Conservation (phyloP, 345 rosid species). For the Triadica sebifera region DNA sequence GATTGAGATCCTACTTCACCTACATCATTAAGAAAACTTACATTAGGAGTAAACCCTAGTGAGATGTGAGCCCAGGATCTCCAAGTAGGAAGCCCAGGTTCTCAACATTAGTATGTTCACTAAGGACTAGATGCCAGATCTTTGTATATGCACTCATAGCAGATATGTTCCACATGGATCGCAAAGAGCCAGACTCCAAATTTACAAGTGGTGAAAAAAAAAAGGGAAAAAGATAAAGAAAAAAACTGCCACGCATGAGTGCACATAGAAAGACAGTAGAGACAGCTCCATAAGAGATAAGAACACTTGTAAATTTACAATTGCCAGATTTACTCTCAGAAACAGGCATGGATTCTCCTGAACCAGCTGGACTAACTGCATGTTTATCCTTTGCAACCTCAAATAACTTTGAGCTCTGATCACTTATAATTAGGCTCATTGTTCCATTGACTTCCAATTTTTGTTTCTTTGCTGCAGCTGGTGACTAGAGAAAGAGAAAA, state of each 20-base stretch:
- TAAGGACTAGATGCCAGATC: background rate
- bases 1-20: constrained; percentile 29
- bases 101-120: background rate
- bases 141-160: background rate
- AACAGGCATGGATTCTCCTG: constrained; percentile 22
- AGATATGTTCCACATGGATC: background rate
- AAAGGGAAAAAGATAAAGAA: background rate
- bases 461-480: constrained; percentile 33
- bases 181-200: background rate
- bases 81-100: background rate
- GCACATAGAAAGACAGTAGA: constrained; percentile 6
- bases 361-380: constrained; percentile 16
- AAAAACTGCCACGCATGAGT: background rate
- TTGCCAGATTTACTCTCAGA: constrained; percentile 15
- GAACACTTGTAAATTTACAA: constrained; percentile 18
- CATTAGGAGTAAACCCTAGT: background rate
- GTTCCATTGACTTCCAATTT: constrained; percentile 21
- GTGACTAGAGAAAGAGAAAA: constrained; percentile 25
- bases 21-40: constrained; percentile 23
- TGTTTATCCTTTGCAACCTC: constrained; percentile 26
- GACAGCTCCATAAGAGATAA: background rate
- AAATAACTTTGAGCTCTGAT: constrained; percentile 24
- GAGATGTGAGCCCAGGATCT: background rate
- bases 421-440: constrained; percentile 10
- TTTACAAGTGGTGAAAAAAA: background rate